phyloP scores from a whole-genome alignment of 1,284 basidiomycete genomes.

The Marasmius fiardii region DNA sequence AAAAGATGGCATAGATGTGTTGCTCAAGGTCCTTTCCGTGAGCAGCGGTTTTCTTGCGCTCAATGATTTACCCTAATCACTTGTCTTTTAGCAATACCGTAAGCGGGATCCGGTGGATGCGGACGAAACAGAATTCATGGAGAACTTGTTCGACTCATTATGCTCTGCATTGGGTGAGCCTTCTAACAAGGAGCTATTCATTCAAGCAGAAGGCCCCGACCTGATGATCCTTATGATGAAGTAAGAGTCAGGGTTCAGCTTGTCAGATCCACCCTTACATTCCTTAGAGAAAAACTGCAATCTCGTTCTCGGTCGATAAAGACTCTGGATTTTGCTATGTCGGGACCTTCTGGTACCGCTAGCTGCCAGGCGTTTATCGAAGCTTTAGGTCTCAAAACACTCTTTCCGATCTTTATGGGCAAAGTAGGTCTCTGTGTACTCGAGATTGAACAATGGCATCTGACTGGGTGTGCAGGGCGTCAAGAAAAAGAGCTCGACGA shows the following conservation, averaged over 20 bases:
- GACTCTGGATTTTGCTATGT: slow-evolving; percentile 88
- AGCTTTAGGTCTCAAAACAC: slow-evolving; percentile 79
- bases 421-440: slow-evolving; percentile 54
- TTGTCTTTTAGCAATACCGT: slow-evolving; percentile 72
- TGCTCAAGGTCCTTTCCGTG: slow-evolving; percentile 81
- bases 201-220: slow-evolving; percentile 92
- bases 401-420: slow-evolving; percentile 93
- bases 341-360: slow-evolving; percentile 69
- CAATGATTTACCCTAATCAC: slow-evolving; percentile 5
- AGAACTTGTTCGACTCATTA: slow-evolving; percentile 89
- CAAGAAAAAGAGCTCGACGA: slow-evolving; percentile 57
- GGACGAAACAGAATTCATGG: slow-evolving; percentile 97
- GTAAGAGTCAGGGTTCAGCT: slow-evolving; percentile 39
- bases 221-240: slow-evolving; percentile 97
- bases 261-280: slow-evolving; percentile 11
- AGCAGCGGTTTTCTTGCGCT: slow-evolving; percentile 26
- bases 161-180: slow-evolving; percentile 80
- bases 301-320: slow-evolving; percentile 85
- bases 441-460: slow-evolving; percentile 4
- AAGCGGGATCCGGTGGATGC: slow-evolving; percentile 77
- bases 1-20: slow-evolving; percentile 75
- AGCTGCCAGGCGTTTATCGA: slow-evolving; percentile 90
- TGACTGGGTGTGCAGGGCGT: slow-evolving; percentile 29
- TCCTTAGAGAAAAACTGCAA: slow-evolving; percentile 73
- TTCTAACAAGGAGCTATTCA: slow-evolving; percentile 77